Evolutionary conservation across 768 basidiomycete species (phyloP).

Genomic region (Cystofilobasidium macerans): DNA sequence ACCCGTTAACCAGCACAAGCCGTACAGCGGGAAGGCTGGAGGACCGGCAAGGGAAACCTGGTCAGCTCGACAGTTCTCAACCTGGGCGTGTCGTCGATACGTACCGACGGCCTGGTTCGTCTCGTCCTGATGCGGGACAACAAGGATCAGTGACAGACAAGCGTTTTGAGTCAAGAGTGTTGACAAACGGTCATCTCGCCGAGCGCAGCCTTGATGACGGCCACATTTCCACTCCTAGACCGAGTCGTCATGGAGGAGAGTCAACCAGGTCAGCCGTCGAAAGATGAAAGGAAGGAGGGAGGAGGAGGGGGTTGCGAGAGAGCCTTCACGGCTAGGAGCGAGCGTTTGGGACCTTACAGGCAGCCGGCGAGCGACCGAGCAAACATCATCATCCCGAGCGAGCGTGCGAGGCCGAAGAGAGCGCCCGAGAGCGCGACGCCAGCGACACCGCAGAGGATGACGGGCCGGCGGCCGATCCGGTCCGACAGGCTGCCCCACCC

Average conservation of each 20-base stretch:
- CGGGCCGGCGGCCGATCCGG: constrained; percentile 13
- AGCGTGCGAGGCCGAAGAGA: constrained; percentile 10
- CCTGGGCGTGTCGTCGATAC: background rate
- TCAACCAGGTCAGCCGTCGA: too few relatives aligned
- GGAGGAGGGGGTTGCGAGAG: too few relatives aligned
- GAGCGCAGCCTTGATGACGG: constrained; percentile 9
- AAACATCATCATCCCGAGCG: constrained; percentile 13
- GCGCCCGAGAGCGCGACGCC: constrained; percentile 9
- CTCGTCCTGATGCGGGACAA: background rate
- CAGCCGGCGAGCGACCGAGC: background rate
- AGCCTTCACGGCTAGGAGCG: too few relatives aligned
- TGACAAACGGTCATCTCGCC: constrained; percentile 16
- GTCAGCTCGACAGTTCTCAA: too few relatives aligned
- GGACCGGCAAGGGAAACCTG: background rate
- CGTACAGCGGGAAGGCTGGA: constrained; percentile 19
- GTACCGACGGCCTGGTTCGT: constrained; percentile 16
- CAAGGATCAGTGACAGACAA: background rate
- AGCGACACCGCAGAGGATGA: constrained; percentile 13
- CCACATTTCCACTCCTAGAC: constrained; percentile 22
- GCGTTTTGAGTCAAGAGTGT: background rate
- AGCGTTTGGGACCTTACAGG: too few relatives aligned
- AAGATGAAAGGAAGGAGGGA: too few relatives aligned
- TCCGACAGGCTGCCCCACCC: constrained; percentile 12
- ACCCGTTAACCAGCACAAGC: constrained; percentile 3
- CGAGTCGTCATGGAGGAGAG: too few relatives aligned